Conservation (phyloP, 345 rosid genomes). For the Cardamine chenopodiifolia region DNA sequence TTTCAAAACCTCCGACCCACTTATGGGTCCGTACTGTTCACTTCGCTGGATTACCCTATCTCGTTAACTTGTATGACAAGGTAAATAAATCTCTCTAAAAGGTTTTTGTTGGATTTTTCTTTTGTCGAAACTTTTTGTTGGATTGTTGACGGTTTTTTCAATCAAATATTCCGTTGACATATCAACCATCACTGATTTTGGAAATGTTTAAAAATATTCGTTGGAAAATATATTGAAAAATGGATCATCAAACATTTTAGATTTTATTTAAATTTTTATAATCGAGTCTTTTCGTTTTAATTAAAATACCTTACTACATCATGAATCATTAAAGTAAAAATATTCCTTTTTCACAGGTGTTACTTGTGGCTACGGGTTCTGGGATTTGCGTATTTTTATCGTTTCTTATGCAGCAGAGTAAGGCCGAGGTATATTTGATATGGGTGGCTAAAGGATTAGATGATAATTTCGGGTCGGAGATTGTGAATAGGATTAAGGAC, state of each 20-base stretch:
- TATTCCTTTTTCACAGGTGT: conserved; percentile 19
- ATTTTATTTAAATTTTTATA: background rate
- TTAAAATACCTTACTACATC: background rate
- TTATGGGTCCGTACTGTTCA: conserved; percentile 80
- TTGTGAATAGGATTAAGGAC: conserved; percentile 54
- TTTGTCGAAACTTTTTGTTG: background rate
- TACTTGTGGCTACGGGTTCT: conserved; percentile 82
- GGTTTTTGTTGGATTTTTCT: background rate
- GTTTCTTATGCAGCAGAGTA: conserved; percentile 68
- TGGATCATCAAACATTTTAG: background rate
- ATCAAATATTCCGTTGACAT: no score
- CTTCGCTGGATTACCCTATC: conserved; percentile 81
- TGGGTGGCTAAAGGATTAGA: conserved; percentile 85
- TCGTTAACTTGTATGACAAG: conserved; percentile 70
- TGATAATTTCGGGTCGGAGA: conserved; percentile 70
- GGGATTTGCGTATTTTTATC: conserved; percentile 87
- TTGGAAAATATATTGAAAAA: background rate
- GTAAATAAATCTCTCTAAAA: conserved; percentile 36
- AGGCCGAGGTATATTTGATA: conserved; percentile 57
- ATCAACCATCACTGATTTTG: no score
- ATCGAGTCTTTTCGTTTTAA: background rate
- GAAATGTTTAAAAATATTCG: background rate
- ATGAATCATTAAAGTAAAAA: background rate
- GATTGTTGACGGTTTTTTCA: no score
- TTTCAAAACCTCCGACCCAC: conserved; percentile 66